Evolutionary conservation across 2,329 filamentous ascomycete species (phyloP).

Genomic region (Fusarium incarnatum): DNA sequence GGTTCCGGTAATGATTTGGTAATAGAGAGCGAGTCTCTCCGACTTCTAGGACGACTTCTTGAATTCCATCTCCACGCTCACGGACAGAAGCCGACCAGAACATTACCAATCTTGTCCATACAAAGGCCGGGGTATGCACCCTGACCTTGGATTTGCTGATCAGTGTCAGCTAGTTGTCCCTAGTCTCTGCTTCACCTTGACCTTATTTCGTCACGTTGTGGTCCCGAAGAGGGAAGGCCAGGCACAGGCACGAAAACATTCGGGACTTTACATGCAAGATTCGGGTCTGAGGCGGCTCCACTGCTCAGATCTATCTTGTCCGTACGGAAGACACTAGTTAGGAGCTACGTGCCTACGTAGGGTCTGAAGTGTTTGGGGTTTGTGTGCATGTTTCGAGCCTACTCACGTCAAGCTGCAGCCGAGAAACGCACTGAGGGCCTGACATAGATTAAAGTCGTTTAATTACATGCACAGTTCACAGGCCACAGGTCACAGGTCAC

Average conservation of each 20-base stretch:
- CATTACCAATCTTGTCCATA: constrained; percentile 15
- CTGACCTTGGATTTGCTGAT: constrained; percentile 27
- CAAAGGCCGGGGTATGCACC: constrained; percentile 16
- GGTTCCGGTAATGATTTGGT: constrained; percentile 40
- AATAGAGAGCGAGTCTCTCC: constrained; percentile 26
- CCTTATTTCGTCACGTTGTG: constrained; percentile 14
- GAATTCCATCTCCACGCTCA: constrained; percentile 15
- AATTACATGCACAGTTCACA: background rate
- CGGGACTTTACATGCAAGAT: constrained; percentile 40
- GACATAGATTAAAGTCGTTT: background rate
- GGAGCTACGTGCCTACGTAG: constrained; percentile 2
- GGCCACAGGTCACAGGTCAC: background rate
- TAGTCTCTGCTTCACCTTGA: constrained; percentile 28
- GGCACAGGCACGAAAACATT: constrained; percentile 31
- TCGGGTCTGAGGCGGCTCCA: constrained; percentile 35
- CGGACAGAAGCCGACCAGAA: constrained; percentile 33
- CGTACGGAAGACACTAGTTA: background rate
- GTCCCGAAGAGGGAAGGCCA: constrained; percentile 14
- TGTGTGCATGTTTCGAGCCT: constrained; percentile 1
- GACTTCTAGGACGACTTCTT: constrained; percentile 4
- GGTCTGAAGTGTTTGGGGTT: background rate
- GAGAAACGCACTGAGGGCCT: background rate
- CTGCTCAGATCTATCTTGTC: constrained; percentile 36
- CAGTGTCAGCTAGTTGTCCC: constrained; percentile 11
- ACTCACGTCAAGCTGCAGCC: background rate